Evolutionary conservation across 805 yeast species (phyloP).

Genomic region (Schwanniomyces yamadae): DNA sequence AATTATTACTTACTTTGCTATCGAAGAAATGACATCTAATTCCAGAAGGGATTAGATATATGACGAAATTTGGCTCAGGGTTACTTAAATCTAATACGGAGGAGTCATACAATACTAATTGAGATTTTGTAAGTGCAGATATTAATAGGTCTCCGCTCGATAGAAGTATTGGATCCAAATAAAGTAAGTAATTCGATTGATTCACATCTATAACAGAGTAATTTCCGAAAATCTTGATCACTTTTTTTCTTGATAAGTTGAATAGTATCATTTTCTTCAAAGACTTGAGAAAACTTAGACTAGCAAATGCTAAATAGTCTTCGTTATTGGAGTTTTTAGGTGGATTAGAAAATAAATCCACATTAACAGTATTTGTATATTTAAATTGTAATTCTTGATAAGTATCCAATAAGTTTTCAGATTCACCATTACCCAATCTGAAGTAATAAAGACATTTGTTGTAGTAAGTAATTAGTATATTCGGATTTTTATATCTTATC

Average conservation of each 20-base stretch:
- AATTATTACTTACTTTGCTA: constrained; percentile 17
- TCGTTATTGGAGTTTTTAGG: constrained; percentile 18
- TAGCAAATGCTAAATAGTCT: constrained; percentile 28
- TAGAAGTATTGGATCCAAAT: constrained; percentile 37
- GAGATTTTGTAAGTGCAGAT: constrained; percentile 25
- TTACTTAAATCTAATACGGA: constrained; percentile 4
- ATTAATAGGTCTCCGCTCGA: constrained; percentile 39
- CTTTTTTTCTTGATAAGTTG: constrained; percentile 26
- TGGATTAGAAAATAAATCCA: constrained; percentile 30
- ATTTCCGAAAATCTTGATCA: constrained; percentile 37
- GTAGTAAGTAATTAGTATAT: constrained; percentile 39
- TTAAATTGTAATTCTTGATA: constrained; percentile 26
- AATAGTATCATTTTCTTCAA: constrained; percentile 37
- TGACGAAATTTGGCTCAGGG: constrained; percentile 25
- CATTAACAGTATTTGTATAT: constrained; percentile 18
- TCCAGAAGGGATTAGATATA: constrained; percentile 43
- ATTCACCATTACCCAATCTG: constrained; percentile 20
- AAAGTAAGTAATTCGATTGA: constrained; percentile 18
- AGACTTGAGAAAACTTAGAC: constrained; percentile 39
- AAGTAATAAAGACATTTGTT: constrained; percentile 40
- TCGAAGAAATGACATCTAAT: constrained; percentile 43
- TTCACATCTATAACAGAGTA: constrained; percentile 23
- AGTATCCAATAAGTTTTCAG: constrained; percentile 15
- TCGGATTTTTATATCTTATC: constrained; percentile 36
- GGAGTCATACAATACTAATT: constrained; percentile 22